Percentiles rank a stretch among this genome's conserved stretches.
phyloP scores from a whole-genome alignment of 306 rosid genomes.

The Dalbergia cultrata region DNA sequence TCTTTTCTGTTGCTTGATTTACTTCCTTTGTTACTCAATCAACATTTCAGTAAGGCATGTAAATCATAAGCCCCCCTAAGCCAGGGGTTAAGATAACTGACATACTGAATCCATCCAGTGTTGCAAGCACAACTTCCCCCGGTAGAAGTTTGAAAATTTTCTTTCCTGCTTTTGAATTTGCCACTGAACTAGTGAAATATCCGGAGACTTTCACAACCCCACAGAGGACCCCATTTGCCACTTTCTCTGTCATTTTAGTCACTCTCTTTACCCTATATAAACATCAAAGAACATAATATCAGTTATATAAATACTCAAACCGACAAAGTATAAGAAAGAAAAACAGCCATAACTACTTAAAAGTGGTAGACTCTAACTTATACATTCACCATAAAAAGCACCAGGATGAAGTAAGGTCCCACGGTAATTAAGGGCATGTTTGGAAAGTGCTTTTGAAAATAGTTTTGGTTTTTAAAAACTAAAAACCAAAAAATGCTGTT shows the following conservation, averaged over 20 bases:
- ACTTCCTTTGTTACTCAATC: conserved; percentile 33
- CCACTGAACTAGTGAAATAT: conserved; percentile 73
- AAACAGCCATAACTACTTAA: conserved; percentile 6
- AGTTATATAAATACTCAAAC: conserved; percentile 14
- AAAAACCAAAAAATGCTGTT: too few relatives aligned
- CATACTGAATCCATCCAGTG: conserved; percentile 95
- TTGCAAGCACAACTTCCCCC: conserved; percentile 88
- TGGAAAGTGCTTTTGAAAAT: too few relatives aligned
- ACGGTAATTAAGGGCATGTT: neutral
- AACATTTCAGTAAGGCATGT: neutral
- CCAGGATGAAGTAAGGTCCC: neutral
- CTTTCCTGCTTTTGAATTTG: conserved; percentile 79
- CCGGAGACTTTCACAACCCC: conserved; percentile 92
- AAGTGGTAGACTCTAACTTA: conserved; percentile 5
- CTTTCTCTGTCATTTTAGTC: conserved; percentile 86
- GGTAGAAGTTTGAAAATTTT: conserved; percentile 77
- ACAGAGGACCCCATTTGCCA: conserved; percentile 83
- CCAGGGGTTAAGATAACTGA: conserved; percentile 45
- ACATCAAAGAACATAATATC: conserved; percentile 30
- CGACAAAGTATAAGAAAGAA: neutral
- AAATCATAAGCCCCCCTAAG: neutral
- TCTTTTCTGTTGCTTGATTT: conserved; percentile 5
- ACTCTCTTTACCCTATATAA: conserved; percentile 82
- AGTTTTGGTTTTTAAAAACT: too few relatives aligned
- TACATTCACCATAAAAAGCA: neutral